Percentiles rank a stretch among this genome's conserved stretches.
Evolutionary conservation across 352 stramenopile genomes (phyloP).

Genomic region (Phytopythium vexans): DNA sequence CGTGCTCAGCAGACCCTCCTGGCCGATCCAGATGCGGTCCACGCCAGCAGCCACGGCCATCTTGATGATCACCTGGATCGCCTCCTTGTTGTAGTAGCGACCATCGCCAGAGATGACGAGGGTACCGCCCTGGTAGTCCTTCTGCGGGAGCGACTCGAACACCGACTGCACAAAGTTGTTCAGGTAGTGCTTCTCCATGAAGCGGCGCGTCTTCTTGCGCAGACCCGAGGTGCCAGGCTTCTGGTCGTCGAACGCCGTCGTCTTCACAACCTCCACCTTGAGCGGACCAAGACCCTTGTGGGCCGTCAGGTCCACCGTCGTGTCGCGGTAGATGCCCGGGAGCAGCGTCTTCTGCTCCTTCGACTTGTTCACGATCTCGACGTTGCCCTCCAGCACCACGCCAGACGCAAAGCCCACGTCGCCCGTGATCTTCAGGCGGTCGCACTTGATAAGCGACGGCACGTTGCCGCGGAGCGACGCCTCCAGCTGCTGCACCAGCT

Average conservation of each 20-base stretch:
- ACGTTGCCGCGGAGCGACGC: slow-evolving; percentile 90
- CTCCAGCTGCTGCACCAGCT: slow-evolving; percentile 97
- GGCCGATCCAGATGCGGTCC: slow-evolving; percentile 93
- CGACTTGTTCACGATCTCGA: slow-evolving; percentile 95
- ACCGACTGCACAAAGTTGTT: slow-evolving; percentile 97
- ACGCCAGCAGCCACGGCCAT: slow-evolving; percentile 97
- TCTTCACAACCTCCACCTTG: slow-evolving; percentile 83
- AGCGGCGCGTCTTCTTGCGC: slow-evolving; percentile 98
- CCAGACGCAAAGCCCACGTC: slow-evolving; percentile 91
- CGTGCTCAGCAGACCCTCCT: slow-evolving; percentile 96
- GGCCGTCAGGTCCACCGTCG: slow-evolving; percentile 93
- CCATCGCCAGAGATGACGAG: slow-evolving; percentile 97
- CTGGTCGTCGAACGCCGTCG: slow-evolving; percentile 92
- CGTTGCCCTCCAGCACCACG: slow-evolving; percentile 90
- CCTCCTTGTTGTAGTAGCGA: slow-evolving; percentile 90
- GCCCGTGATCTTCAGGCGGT: slow-evolving; percentile 95
- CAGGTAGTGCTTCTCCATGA: slow-evolving; percentile 98
- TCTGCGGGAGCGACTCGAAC: slow-evolving; percentile 93
- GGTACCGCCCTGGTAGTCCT: slow-evolving; percentile 92
- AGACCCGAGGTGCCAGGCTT: slow-evolving; percentile 97
- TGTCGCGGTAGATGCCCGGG: slow-evolving; percentile 92
- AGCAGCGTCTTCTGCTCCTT: slow-evolving; percentile 95
- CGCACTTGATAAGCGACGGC: slow-evolving; percentile 94
- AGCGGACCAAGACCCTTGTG: slow-evolving; percentile 91
- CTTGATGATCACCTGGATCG: slow-evolving; percentile 97